phyloP scores from a whole-genome alignment of 768 basidiomycete species.

The Hebeloma cylindrosporum region DNA sequence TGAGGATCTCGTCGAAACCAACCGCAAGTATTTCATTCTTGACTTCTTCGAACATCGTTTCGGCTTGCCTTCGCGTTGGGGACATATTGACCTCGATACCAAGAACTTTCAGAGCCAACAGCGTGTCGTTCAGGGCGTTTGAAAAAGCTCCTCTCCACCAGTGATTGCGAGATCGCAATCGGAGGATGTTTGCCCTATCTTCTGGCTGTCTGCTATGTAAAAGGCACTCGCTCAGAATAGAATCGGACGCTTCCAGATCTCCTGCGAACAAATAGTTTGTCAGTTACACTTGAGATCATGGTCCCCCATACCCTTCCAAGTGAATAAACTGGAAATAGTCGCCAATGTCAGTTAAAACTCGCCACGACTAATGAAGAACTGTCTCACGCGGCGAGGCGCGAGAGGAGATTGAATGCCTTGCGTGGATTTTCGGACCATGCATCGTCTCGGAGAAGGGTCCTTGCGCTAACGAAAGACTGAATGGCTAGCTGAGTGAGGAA shows the following conservation, averaged over 20 bases:
- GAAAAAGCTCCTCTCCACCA: conserved; percentile 59
- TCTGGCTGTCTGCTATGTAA: conserved; percentile 47
- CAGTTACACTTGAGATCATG: no score
- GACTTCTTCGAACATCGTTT: conserved; percentile 67
- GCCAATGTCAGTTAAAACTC: neutral
- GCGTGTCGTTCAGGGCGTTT: conserved; percentile 57
- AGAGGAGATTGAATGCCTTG: conserved; percentile 52
- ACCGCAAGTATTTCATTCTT: conserved; percentile 70
- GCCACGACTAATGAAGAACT: neutral
- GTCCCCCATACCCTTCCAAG: conserved; percentile 73
- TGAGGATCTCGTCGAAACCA: conserved; percentile 66
- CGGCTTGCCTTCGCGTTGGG: conserved; percentile 54
- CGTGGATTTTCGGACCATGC: conserved; percentile 51
- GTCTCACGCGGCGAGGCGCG: conserved; percentile 62
- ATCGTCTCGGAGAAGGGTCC: conserved; percentile 50
- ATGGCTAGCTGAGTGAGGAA: conserved; percentile 49
- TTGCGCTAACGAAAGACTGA: conserved; percentile 60
- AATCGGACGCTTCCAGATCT: conserved; percentile 52
- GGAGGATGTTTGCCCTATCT: conserved; percentile 55
- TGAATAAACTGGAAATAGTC: conserved; percentile 44
- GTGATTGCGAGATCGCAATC: conserved; percentile 62
- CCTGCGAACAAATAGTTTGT: conserved; percentile 36
- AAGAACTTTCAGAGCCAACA: conserved; percentile 57
- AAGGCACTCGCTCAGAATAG: conserved; percentile 55
- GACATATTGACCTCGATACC: conserved; percentile 59